phyloP scores from a whole-genome alignment of 495 filamentous ascomycete species.

The Hapsidospora chrysogenum region DNA sequence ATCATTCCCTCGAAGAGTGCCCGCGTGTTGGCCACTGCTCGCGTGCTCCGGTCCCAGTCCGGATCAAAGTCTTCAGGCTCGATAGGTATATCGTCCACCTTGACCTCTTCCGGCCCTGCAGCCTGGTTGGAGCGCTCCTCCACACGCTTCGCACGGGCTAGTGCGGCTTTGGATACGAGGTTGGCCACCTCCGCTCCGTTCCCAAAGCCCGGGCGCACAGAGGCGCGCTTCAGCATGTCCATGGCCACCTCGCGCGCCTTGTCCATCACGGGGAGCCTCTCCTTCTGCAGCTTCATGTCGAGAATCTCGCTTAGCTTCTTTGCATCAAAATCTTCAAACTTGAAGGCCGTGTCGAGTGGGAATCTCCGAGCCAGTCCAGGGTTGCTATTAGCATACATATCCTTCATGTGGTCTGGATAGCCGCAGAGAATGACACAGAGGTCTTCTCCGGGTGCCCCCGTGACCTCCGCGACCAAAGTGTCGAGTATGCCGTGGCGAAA shows the following conservation, averaged over 20 bases:
- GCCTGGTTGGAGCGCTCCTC: too few species aligned
- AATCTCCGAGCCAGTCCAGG: conserved; percentile 59
- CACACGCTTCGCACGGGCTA: conserved; percentile 38
- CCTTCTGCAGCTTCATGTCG: conserved; percentile 34
- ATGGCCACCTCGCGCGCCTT: conserved; percentile 27
- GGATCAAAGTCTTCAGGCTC: conserved; percentile 53
- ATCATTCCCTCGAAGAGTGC: conserved; percentile 41
- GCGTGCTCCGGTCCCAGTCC: conserved; percentile 39
- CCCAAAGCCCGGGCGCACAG: conserved; percentile 40
- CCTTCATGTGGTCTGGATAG: conserved; percentile 58
- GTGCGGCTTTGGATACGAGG: too few species aligned
- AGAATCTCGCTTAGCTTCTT: conserved; percentile 40
- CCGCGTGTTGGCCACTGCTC: conserved; percentile 27
- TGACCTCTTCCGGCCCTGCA: conserved; percentile 2
- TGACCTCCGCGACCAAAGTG: conserved; percentile 70
- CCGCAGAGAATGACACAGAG: conserved; percentile 62
- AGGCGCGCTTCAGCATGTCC: conserved; percentile 31
- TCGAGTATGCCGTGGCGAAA: conserved; percentile 55
- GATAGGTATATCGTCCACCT: conserved; percentile 15
- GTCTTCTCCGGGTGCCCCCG: conserved; percentile 60
- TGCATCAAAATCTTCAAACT: conserved; percentile 54
- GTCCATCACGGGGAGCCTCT: conserved; percentile 24
- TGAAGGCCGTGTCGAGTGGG: conserved; percentile 43
- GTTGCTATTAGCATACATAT: conserved; percentile 70
- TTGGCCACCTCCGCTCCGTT: conserved; percentile 52